phyloP scores from a whole-genome alignment of 768 basidiomycete genomes.

The Macrocybe gigantea region DNA sequence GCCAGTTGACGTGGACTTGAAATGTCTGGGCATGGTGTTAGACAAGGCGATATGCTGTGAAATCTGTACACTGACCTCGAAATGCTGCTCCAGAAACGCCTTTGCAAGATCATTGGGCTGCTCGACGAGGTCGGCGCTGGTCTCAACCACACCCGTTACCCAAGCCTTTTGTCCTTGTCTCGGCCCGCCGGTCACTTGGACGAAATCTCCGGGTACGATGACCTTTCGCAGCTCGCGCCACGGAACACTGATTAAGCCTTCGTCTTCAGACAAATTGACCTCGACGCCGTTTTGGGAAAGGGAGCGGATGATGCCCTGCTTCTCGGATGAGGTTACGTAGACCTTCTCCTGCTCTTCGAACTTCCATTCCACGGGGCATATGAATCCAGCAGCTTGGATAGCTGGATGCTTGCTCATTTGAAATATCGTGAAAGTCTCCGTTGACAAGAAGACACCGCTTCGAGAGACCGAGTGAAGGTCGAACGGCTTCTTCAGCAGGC shows the following conservation, averaged over 20 bases:
- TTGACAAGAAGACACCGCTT: conserved; percentile 1
- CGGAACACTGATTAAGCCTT: background rate
- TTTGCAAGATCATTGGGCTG: too few relatives aligned
- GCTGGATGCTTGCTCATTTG: background rate
- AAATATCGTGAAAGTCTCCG: background rate
- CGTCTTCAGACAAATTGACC: background rate
- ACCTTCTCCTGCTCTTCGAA: conserved; percentile 1
- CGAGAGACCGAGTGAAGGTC: background rate
- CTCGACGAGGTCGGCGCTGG: too few relatives aligned
- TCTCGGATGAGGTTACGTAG: background rate
- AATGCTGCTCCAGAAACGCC: too few relatives aligned
- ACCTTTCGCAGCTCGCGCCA: too few relatives aligned
- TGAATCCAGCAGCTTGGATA: background rate
- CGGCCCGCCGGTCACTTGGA: too few relatives aligned
- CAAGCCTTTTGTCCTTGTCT: too few relatives aligned
- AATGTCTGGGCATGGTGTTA: too few relatives aligned
- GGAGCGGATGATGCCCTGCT: background rate
- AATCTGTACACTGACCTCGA: too few relatives aligned
- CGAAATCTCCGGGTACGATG: too few relatives aligned
- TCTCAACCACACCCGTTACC: too few relatives aligned
- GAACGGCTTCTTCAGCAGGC: background rate
- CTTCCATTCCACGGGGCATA: conserved; percentile 2
- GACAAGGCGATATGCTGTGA: too few relatives aligned
- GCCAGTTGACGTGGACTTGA: too few relatives aligned
- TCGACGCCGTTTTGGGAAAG: background rate